Conservation (phyloP, 805 yeast species). For the Hanseniaspora singularis region DNA sequence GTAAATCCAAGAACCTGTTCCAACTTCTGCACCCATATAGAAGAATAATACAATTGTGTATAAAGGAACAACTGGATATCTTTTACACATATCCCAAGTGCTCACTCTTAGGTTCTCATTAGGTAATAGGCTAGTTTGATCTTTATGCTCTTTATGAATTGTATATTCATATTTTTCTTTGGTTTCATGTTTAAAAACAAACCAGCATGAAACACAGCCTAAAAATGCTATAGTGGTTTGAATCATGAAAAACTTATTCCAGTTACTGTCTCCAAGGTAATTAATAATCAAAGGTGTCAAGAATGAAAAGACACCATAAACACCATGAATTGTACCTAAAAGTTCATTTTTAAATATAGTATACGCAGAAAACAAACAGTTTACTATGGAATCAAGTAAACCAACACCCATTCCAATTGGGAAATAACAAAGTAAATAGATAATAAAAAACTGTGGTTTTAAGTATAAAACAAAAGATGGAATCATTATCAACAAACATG, state of each 20-base stretch:
- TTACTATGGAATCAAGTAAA: constrained; percentile 27
- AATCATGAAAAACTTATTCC: constrained; percentile 24
- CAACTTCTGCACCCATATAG: constrained; percentile 59
- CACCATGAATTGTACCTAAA: constrained; percentile 54
- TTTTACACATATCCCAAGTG: constrained; percentile 21
- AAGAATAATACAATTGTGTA: constrained; percentile 44
- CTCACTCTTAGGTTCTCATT: background rate
- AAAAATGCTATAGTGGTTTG: constrained; percentile 32
- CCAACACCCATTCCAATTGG: constrained; percentile 30
- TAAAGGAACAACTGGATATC: constrained; percentile 33
- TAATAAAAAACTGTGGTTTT: constrained; percentile 22
- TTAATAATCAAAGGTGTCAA: constrained; percentile 56
- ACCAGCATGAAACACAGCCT: constrained; percentile 25
- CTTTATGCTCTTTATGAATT: constrained; percentile 13
- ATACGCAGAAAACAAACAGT: constrained; percentile 27
- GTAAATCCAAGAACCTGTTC: constrained; percentile 60
- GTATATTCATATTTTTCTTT: constrained; percentile 28
- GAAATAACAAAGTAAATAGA: constrained; percentile 23
- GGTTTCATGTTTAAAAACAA: constrained; percentile 39
- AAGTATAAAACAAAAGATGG: constrained; percentile 16
- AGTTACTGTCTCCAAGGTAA: constrained; percentile 25
- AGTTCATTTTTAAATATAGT: constrained; percentile 41
- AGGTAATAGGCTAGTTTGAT: constrained; percentile 19
- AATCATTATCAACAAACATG: constrained; percentile 16
- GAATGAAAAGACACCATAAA: constrained; percentile 64